Percentiles rank a stretch among this genome's conserved stretches.
These are phyloP conservation scores for Aspergillus diversus DNA, from an alignment of 495 filamentous ascomycete species.

Conservation along the genomic window DNA sequence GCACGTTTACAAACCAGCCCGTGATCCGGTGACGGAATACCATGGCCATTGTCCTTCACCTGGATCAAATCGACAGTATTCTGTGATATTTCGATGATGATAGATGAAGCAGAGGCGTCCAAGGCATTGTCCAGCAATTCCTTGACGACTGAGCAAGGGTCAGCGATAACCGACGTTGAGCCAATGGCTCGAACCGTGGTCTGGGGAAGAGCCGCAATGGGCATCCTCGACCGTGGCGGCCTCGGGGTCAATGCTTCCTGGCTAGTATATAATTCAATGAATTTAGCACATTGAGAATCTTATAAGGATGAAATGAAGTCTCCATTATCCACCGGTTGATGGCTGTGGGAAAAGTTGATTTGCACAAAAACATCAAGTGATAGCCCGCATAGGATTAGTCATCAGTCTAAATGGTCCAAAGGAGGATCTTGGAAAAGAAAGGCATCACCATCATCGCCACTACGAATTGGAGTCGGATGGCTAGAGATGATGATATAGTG, in stretches of 20 bases:
- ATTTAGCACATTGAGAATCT: not conserved
- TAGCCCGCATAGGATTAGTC: not conserved
- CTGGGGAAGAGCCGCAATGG: slow-evolving; percentile 69
- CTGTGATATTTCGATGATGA: slow-evolving; percentile 72
- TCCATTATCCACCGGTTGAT: not conserved
- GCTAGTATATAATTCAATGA: not conserved
- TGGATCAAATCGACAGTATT: slow-evolving; percentile 85
- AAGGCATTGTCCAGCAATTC: slow-evolving; percentile 92
- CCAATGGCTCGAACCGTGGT: slow-evolving; percentile 68
- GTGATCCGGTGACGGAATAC: slow-evolving; percentile 74
- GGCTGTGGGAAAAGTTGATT: not conserved
- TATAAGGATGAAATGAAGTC: not conserved
- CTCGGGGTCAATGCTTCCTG: not conserved
- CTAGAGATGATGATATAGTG: no score
- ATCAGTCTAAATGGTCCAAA: not conserved
- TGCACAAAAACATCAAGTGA: not conserved
- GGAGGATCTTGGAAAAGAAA: not conserved
- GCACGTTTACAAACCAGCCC: slow-evolving; percentile 67
- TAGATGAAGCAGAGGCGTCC: slow-evolving; percentile 75
- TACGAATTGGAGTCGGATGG: no score
- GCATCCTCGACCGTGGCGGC: slow-evolving; percentile 41
- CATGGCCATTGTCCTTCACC: slow-evolving; percentile 87
- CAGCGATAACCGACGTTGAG: slow-evolving; percentile 72
- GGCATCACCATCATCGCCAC: no score
- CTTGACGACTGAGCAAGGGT: slow-evolving; percentile 77